A percentile compares a stretch with the other conserved stretches of the same genome.
phyloP scores from a whole-genome alignment of 495 filamentous ascomycete species.

The Penicillium coffeae region DNA sequence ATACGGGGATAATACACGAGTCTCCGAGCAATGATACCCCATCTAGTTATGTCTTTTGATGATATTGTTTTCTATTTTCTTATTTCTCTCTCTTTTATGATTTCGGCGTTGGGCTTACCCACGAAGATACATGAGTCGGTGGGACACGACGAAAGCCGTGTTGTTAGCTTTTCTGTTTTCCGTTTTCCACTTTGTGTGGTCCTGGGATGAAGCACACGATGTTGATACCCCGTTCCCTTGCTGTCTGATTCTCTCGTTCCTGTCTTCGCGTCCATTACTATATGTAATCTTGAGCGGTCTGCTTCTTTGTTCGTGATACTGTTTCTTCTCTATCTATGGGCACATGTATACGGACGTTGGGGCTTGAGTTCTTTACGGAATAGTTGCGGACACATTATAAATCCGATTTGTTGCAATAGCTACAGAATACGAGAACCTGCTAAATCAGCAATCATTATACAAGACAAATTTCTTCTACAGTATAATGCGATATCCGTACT shows the following conservation, averaged over 20 bases:
- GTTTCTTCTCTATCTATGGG: constrained; percentile 1
- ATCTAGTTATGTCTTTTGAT: constrained; percentile 25
- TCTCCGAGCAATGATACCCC: constrained; percentile 49
- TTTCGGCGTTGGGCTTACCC: constrained; percentile 22
- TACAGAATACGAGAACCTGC: constrained; percentile 18
- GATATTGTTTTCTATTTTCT: constrained; percentile 13
- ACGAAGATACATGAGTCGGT: constrained; percentile 25
- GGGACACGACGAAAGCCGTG: constrained; percentile 11
- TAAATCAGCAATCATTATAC: background rate
- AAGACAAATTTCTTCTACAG: no score
- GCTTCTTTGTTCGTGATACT: constrained; percentile 2
- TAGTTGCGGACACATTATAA: constrained; percentile 11
- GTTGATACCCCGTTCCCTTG: constrained; percentile 35
- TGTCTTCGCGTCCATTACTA: constrained; percentile 2
- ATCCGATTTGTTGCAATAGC: constrained; percentile 14
- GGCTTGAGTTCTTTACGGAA: constrained; percentile 6
- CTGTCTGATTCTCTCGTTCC: constrained; percentile 9
- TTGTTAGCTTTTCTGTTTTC: constrained; percentile 7
- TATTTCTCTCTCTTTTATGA: constrained; percentile 10
- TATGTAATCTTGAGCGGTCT: constrained; percentile 14
- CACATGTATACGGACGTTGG: constrained; percentile 16
- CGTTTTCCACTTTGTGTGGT: constrained; percentile 17
- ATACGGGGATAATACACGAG: constrained; percentile 47
- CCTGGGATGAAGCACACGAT: constrained; percentile 37
- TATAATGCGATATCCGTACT: no score